Base-by-base conservation (phyloP, 345 rosid species). In the Hevea brasiliensis region DNA sequence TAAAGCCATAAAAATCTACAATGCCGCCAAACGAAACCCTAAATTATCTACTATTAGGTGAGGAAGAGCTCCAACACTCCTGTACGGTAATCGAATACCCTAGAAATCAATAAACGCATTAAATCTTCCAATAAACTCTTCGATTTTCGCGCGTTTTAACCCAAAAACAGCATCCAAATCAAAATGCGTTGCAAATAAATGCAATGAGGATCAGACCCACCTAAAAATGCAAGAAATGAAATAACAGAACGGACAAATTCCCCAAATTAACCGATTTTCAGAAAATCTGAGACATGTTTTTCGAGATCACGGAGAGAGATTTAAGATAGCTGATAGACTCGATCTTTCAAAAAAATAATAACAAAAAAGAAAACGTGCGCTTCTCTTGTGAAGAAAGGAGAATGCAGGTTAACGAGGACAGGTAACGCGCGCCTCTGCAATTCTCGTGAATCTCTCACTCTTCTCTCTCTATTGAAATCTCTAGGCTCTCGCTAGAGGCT, bases 351-450 rank as follows among this genome's bases (percentile, higher is more conserved):
- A 48, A 41, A 23, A 7, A 54, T 15, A 24, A 11, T n/a, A 54
- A 12, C 53, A 45, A 27, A 42, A 66, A 15, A 7, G 58, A 61
- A 42, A 41, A 35, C 15, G 51, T 45, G n/a, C 50, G 42, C 6
- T 26, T 56, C n/a, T 51, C 5, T 61, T 62, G 29, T 23, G 72
- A 47, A 59, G 71, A 63, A 66, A 71, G 55, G 60, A 59, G 59
- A 26, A 50, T 40, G 32, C 61, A 50, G 57, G 29, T 44, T 6
- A 18, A 7, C 8, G 29, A 11, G 17, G 14, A 24, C 51, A 24
- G 69, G 68, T 70, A 73, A 65, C 74, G 74, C 54, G 72, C 74
- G 71, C 73, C 63, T 23, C 67, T 45, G 47, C 47, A 62, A 62
- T 18, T 32, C 60, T 51, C 23, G 9, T 51, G 6, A 64, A 17